Evolutionary conservation across 441 rosid species (phyloP).

Genomic region (Gossypium gossypioides): DNA sequence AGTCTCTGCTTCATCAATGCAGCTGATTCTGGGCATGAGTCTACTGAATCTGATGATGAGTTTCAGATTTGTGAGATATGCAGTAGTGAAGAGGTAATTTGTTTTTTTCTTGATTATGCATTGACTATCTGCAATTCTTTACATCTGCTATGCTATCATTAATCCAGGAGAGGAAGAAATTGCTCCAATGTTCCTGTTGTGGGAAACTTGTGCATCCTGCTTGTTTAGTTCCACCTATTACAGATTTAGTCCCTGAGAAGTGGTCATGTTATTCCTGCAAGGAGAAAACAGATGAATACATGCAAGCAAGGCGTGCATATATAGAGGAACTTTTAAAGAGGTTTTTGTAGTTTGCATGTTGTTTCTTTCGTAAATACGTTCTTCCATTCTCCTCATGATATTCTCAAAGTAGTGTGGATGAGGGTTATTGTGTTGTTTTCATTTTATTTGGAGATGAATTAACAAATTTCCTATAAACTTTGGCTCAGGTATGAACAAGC

Average conservation of each 20-base stretch:
- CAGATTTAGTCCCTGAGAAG: slow-evolving; percentile 56
- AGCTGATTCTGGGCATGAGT: slow-evolving; percentile 79
- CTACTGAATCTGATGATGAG: slow-evolving; percentile 93
- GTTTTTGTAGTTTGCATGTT: slow-evolving; percentile 26
- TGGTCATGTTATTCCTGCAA: slow-evolving; percentile 95
- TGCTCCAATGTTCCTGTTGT: slow-evolving; percentile 92
- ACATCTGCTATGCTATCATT: slow-evolving; percentile 20
- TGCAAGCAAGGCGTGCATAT: slow-evolving; percentile 63
- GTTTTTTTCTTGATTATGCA: slow-evolving; percentile 16
- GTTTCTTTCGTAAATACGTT: not conserved
- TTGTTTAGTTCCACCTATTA: slow-evolving; percentile 77
- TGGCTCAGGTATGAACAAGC: slow-evolving; percentile 75
- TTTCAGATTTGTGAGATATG: slow-evolving; percentile 96
- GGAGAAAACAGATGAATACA: slow-evolving; percentile 88
- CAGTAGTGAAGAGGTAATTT: slow-evolving; percentile 76
- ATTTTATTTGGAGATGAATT: slow-evolving; percentile 9
- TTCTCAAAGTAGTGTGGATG: not conserved
- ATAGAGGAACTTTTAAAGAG: slow-evolving; percentile 63
- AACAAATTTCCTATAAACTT: slow-evolving; percentile 18
- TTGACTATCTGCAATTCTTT: slow-evolving; percentile 13
- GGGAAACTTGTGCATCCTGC: slow-evolving; percentile 78
- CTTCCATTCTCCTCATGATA: not conserved
- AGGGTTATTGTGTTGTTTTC: not conserved
- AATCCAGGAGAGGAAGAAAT: slow-evolving; percentile 80
- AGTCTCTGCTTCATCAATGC: slow-evolving; percentile 27